Evolutionary conservation across 352 stramenopile genomes (phyloP).

Genomic region (Pythium utonaiense): DNA sequence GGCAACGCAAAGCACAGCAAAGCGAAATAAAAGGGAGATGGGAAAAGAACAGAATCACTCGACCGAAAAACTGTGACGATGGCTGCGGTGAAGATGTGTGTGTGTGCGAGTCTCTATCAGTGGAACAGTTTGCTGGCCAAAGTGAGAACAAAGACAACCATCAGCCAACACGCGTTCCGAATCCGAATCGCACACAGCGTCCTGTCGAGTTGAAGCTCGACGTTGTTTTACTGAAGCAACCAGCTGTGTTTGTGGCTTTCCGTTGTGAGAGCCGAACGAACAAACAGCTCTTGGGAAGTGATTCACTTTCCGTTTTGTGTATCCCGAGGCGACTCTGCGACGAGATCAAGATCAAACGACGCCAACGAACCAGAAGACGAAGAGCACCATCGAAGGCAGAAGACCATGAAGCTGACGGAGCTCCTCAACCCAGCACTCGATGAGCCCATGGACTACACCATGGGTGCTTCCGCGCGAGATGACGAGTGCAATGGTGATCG

Average conservation of each 20-base stretch:
- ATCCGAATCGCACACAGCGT: too few species aligned
- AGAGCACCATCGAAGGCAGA: background rate
- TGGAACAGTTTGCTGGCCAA: too few species aligned
- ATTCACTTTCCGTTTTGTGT: slow-evolving; percentile 1
- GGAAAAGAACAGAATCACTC: slow-evolving; percentile 21
- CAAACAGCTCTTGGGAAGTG: background rate
- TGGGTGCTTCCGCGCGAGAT: background rate
- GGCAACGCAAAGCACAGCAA: background rate
- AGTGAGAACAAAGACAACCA: background rate
- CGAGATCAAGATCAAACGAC: slow-evolving; percentile 1
- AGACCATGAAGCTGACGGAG: slow-evolving; percentile 25
- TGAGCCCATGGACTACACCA: slow-evolving; percentile 3
- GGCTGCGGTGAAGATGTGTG: background rate
- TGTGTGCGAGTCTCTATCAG: background rate
- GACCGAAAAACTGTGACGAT: slow-evolving; percentile 24
- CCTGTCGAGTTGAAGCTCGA: slow-evolving; percentile 4
- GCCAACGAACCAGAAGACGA: background rate
- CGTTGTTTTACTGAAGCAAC: background rate
- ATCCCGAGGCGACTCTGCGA: slow-evolving; percentile 4
- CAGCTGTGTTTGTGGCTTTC: slow-evolving; percentile 6
- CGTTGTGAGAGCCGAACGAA: slow-evolving; percentile 14
- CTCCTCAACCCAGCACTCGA: slow-evolving; percentile 29
- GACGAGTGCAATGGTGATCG: background rate
- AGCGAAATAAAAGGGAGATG: slow-evolving; percentile 11
- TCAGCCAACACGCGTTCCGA: background rate